Base-by-base conservation (phyloP, 306 rosid genomes). In the Rubus idaeus region DNA sequence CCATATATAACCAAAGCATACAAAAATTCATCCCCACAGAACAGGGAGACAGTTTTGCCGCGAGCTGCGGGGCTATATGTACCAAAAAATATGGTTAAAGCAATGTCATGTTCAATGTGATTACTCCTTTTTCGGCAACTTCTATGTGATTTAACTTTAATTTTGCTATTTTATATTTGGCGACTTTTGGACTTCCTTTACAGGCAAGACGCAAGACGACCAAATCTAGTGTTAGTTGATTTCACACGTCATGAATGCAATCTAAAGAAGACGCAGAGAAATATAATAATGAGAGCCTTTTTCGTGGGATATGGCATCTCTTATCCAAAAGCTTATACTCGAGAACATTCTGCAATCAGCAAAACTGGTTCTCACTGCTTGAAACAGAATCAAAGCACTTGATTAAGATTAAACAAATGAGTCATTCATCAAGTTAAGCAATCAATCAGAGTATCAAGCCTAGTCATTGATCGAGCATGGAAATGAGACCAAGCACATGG, bases 161-260 rank as follows among this genome's bases (percentile, higher is more conserved):
- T 47, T n/a, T 74, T 26, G 18, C 21, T 16, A 26, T 76, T 46
- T 5, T 18, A 21, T 52, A 68, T 12, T 26, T 63, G 17, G 66
- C 66, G 12, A 75, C 77, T 62, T 73, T 45, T 60, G 75, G 46
- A 73, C 71, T 61, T 73, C 4, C 71, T 60, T 45, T 71, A 63
- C 44, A 23, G 10, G 10, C 4, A 18, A 41, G 42, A 62, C 63
- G 10, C 4, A 18, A 41, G 42, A 62, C 63, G 39, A 70, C 77
- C 76, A 77, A 42, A 81, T 78, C 58, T 37, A 40, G 44, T 75
- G 37, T 5, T n/a, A 21, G 63, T 70, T 56, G 67, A 68, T 60
- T 40, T 76, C 51, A n/a, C 42, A 81, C 23, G 74, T 75, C 77
- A 75, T 42, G 44, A 46, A 37, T 37, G 37, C 75, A 80, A 40